Evolutionary conservation across 768 basidiomycete species (phyloP), one percentile per base, ranked within the genome.

Genomic region (Astraeus odoratus): DNA sequence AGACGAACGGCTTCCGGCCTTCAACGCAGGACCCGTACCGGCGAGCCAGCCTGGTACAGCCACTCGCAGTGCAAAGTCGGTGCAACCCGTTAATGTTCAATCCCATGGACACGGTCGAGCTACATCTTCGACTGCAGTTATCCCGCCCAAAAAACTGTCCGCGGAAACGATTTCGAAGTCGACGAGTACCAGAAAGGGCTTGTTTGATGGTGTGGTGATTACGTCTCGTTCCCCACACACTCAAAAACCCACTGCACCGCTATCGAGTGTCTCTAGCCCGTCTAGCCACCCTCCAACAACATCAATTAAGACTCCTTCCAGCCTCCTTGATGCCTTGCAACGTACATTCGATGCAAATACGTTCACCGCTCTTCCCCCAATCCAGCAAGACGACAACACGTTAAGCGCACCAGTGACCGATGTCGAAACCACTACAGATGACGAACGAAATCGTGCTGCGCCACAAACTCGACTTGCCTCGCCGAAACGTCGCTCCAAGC

Each of bases 281-380:
- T 13, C 30, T 15, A 15, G 16, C 1, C 7, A 8, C 18, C 39
- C 22, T 5, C 39, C 30, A 22, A 10, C 40, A 10, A 12, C 27
- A 27, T 34, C 58, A 9, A 43, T 3, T 16, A 4, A 36, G 7
- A 26, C 2, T 8, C 8, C 9, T 15, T 33, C 53, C 15, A 56
- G 43, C 42, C 37, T 63, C 18, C 54, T 60, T 23, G 53, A 56
- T 24, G 61, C 59, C 25, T 40, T 61, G 13, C 33, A 52, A 29
- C 54, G 33, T 13, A 58, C 61, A 20, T 61, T 63, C 22, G 18
- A 53, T n/a, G 61, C 61, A 3, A 63, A 63, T 39, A 55, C 19
- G 24, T 22, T 57, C 8, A 13, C 27, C 26, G 18, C 5, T n/a
- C n/a, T n/a, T 0, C 13, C 15, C 6, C 3, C 13, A 22, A 3